Evolutionary conservation across 768 basidiomycete species (phyloP).

Genomic region (Boletus fagicola): DNA sequence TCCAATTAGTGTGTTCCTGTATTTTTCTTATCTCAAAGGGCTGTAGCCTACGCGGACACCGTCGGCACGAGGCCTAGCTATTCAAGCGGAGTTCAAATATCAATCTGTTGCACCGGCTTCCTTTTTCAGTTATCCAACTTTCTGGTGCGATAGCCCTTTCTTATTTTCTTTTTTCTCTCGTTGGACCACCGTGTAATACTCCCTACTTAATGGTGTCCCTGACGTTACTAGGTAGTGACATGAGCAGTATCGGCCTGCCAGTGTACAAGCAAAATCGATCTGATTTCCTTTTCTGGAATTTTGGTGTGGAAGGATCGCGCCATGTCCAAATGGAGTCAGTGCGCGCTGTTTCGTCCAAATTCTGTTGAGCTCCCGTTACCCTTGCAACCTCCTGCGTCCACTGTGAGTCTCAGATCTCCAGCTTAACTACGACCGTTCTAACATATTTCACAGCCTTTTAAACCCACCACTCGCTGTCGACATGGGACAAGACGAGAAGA

Average conservation of each 20-base stretch:
- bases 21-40: no score
- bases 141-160: no score
- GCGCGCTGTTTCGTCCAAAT: not conserved
- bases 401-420: slow-evolving; percentile 5
- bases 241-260: not conserved
- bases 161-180: no score
- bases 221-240: not conserved
- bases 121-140: not conserved
- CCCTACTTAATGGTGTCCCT: not conserved
- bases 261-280: not conserved
- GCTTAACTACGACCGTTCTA: not conserved
- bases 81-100: not conserved
- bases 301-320: not conserved
- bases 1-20: no score
- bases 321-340: not conserved
- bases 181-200: not conserved
- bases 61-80: not conserved
- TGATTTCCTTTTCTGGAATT: not conserved
- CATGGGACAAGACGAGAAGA: slow-evolving; percentile 32
- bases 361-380: not conserved
- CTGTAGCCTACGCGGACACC: no score
- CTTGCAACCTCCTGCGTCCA: slow-evolving; percentile 1
- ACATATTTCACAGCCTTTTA: not conserved
- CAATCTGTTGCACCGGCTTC: not conserved
- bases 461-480: not conserved